These are phyloP conservation scores for Pelargonium citronellum DNA, from an alignment of 441 rosid genomes.

Conservation along the genomic window DNA sequence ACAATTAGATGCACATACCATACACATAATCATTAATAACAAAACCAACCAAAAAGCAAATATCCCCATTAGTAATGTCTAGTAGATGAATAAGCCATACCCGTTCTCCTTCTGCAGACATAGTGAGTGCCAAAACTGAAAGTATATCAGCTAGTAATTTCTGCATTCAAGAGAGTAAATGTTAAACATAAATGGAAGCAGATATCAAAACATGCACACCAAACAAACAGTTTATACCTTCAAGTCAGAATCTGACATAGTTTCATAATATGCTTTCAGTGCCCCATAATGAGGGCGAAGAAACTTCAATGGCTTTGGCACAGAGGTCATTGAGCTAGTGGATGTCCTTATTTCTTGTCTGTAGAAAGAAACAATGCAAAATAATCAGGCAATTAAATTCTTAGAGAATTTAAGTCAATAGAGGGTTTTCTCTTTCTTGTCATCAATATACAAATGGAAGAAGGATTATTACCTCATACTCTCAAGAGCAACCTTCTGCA, in stretches of 20 bases:
- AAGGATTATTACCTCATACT: slow-evolving; percentile 65
- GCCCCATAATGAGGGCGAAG: slow-evolving; percentile 95
- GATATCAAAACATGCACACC: slow-evolving; percentile 2
- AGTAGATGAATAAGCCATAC: slow-evolving; percentile 36
- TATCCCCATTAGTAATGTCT: background rate
- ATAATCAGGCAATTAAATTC: no score
- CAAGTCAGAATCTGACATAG: slow-evolving; percentile 56
- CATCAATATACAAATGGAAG: background rate
- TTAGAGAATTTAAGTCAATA: no score
- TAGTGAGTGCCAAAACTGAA: slow-evolving; percentile 87
- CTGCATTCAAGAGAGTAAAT: slow-evolving; percentile 40
- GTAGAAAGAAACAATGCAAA: slow-evolving; percentile 14
- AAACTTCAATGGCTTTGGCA: slow-evolving; percentile 91
- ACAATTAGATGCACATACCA: background rate
- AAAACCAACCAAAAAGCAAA: background rate
- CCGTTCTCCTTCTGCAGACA: slow-evolving; percentile 97
- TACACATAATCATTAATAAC: slow-evolving; percentile 6
- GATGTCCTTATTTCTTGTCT: slow-evolving; percentile 85
- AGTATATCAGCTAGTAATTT: slow-evolving; percentile 80
- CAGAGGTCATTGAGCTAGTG: slow-evolving; percentile 94
- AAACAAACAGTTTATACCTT: slow-evolving; percentile 45
- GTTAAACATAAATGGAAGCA: slow-evolving; percentile 4
- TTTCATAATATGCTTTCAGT: slow-evolving; percentile 58
- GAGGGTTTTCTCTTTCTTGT: background rate
- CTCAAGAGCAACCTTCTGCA: slow-evolving; percentile 84